These are phyloP conservation scores for Asterochloris sp. DNA, from an alignment of 139 green algal species.

Conservation along the genomic window DNA sequence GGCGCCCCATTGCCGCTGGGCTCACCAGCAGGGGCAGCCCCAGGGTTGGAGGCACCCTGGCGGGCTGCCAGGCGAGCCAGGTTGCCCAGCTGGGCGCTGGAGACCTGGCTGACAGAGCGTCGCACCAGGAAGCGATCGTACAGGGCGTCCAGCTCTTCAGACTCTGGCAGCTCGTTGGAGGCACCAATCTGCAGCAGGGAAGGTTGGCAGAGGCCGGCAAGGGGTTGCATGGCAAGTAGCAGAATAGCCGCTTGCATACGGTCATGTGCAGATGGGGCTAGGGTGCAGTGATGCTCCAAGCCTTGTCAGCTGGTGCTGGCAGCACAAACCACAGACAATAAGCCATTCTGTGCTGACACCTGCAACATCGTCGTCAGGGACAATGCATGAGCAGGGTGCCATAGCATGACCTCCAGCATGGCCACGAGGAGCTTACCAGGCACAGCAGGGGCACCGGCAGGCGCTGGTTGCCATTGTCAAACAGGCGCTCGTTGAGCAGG, in stretches of 20 bases:
- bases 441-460: constrained; percentile 69
- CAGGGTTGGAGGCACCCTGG: background rate
- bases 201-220: too few relatives aligned
- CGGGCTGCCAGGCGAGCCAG: constrained; percentile 67
- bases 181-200: constrained; percentile 67
- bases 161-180: constrained; percentile 95
- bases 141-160: constrained; percentile 92
- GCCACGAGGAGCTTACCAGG: constrained; percentile 38
- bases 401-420: background rate
- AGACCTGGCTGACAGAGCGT: constrained; percentile 64
- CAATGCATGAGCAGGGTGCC: too few relatives aligned
- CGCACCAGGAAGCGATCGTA: constrained; percentile 95
- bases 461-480: constrained; percentile 90
- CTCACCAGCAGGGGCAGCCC: background rate
- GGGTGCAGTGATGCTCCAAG: background rate
- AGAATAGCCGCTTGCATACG: background rate
- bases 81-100: constrained; percentile 51
- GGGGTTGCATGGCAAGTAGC: background rate
- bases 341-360: too few relatives aligned
- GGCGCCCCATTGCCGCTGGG: constrained; percentile 18
- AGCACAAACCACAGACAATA: too few relatives aligned
- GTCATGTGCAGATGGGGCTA: background rate
- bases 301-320: too few relatives aligned
- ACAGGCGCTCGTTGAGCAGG: constrained; percentile 95
- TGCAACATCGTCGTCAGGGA: too few relatives aligned